These are phyloP conservation scores for Glaciozyma antarctica DNA, from an alignment of 768 basidiomycete species.

Conservation along the genomic window DNA sequence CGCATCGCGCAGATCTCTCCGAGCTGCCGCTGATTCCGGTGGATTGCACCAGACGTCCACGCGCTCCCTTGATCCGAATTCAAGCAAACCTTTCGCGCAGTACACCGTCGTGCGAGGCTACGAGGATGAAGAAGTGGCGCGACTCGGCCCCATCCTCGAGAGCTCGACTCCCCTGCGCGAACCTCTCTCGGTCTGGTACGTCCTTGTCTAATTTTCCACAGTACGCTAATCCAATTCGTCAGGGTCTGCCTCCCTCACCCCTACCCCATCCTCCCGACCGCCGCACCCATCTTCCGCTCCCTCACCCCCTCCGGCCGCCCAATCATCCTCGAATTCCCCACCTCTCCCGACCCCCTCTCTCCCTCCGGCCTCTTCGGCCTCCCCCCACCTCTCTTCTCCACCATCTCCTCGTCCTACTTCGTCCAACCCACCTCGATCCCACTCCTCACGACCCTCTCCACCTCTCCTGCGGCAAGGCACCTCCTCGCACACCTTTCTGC, in stretches of 20 bases:
- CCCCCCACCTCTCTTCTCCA: slow-evolving; percentile 12
- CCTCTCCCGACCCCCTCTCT: slow-evolving; percentile 7
- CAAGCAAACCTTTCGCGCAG: slow-evolving; percentile 12
- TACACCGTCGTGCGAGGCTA: slow-evolving; percentile 19
- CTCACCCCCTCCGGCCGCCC: slow-evolving; percentile 23
- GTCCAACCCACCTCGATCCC: slow-evolving; percentile 18
- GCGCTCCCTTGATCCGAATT: neutral
- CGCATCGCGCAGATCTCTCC: too few relatives aligned
- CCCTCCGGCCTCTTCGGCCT: slow-evolving; percentile 19
- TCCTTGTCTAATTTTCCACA: too few relatives aligned
- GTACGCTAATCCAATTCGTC: neutral
- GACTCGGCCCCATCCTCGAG: slow-evolving; percentile 21
- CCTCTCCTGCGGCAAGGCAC: slow-evolving; percentile 3
- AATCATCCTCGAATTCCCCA: slow-evolving; percentile 6
- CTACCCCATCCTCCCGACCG: slow-evolving; percentile 14
- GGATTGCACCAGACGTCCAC: neutral
- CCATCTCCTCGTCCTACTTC: slow-evolving; percentile 1
- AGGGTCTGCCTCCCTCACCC: slow-evolving; percentile 22
- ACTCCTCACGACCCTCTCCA: slow-evolving; percentile 21
- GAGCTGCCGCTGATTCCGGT: neutral
- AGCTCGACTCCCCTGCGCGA: slow-evolving; percentile 1
- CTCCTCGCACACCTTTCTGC: neutral
- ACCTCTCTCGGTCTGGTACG: slow-evolving; percentile 18
- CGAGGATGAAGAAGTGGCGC: slow-evolving; percentile 19
- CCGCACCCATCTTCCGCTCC: slow-evolving; percentile 17